phyloP scores from a whole-genome alignment of 179 eudicot genomes.

The Silene vulgaris region DNA sequence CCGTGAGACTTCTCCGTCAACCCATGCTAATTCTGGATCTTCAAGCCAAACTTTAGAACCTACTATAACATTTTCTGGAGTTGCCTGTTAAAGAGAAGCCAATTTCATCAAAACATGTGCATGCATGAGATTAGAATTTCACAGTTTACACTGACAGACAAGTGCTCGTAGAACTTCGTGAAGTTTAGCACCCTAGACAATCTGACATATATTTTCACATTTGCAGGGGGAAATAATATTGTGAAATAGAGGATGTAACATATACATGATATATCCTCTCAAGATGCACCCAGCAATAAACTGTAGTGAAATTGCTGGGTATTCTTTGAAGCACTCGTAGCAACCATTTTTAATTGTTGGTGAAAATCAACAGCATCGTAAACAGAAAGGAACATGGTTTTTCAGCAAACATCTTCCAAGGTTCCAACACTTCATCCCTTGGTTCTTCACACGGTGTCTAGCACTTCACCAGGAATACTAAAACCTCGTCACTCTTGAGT shows the following conservation, averaged over 20 bases:
- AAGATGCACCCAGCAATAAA: not conserved
- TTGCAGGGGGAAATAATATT: not conserved
- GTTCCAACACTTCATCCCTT: slow-evolving; percentile 9
- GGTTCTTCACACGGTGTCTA: not conserved
- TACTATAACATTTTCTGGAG: slow-evolving; percentile 70
- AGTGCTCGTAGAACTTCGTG: slow-evolving; percentile 12
- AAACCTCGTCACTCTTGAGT: not conserved
- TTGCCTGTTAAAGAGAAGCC: slow-evolving; percentile 47
- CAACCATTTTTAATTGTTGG: not conserved
- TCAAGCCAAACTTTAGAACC: slow-evolving; percentile 96
- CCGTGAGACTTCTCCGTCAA: slow-evolving; percentile 77
- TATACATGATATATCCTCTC: no score
- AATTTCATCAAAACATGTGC: slow-evolving; percentile 13
- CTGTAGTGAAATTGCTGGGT: slow-evolving; percentile 2
- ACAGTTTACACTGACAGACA: not conserved
- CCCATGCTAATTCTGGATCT: slow-evolving; percentile 83
- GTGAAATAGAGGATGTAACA: not conserved
- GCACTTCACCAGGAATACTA: not conserved
- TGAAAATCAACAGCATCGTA: not conserved
- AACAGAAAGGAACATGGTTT: not conserved
- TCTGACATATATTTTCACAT: not conserved
- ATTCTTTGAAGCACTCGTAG: not conserved
- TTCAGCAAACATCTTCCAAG: not conserved
- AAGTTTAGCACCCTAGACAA: slow-evolving; percentile 11
- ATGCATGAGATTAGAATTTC: slow-evolving; percentile 14